phyloP scores from a whole-genome alignment of 164 flowering plant species.

The Vitis riparia region DNA sequence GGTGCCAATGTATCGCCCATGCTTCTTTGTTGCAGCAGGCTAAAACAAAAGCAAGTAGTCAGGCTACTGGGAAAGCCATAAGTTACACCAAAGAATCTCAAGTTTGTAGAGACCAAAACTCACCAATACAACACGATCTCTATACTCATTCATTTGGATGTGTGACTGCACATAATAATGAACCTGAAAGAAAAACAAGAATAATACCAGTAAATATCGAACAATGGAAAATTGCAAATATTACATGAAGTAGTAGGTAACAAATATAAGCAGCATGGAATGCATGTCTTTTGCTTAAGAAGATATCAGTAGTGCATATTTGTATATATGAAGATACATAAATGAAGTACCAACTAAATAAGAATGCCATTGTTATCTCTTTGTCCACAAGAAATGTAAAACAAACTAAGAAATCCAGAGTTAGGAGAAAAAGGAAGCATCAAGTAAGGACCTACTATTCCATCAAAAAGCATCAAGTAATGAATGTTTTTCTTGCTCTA shows the following conservation, averaged over 20 bases:
- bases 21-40: constrained; percentile 76
- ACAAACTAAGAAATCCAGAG: too few species aligned
- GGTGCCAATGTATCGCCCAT: constrained; percentile 65
- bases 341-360: not conserved
- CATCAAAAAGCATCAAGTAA: too few species aligned
- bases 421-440: not conserved
- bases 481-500: too few species aligned
- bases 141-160: constrained; percentile 95
- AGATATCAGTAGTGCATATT: not conserved
- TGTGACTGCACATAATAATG: constrained; percentile 93
- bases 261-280: not conserved
- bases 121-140: constrained; percentile 92
- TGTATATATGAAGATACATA: not conserved
- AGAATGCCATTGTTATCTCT: not conserved
- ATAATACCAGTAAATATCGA: not conserved
- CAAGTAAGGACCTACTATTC: not conserved
- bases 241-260: not conserved
- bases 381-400: too few species aligned
- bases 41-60: constrained; percentile 27
- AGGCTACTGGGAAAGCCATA: constrained; percentile 1
- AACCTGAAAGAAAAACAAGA: constrained; percentile 43
- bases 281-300: not conserved
- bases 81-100: not conserved
- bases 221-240: not conserved
- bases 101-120: constrained; percentile 16